Percentiles rank a stretch among this genome's conserved stretches.
Evolutionary conservation across 345 rosid genomes (phyloP).

Genomic region (Ceriops tagal): DNA sequence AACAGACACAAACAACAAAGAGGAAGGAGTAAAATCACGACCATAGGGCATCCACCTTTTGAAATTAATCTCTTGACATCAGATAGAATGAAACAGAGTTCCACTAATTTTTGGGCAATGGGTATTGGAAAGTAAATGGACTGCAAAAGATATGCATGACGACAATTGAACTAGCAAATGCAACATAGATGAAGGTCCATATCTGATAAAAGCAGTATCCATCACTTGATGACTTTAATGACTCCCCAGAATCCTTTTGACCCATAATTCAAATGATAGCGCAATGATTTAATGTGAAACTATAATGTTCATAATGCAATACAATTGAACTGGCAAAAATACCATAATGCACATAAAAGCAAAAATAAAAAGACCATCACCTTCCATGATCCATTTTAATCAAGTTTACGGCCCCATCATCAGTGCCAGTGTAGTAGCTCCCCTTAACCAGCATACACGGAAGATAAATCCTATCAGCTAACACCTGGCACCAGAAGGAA

Average conservation of each 20-base stretch:
- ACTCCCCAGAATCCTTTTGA: background rate
- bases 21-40: conserved; percentile 2
- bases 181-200: background rate
- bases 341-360: background rate
- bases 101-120: background rate
- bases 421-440: conserved; percentile 95
- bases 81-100: conserved; percentile 1
- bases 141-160: background rate
- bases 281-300: background rate
- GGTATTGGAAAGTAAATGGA: background rate
- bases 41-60: background rate
- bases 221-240: background rate
- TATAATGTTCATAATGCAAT: background rate
- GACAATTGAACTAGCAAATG: conserved; percentile 4
- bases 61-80: background rate
- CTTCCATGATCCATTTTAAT: conserved; percentile 68
- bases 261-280: background rate
- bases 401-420: conserved; percentile 92
- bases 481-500: conserved; percentile 51
- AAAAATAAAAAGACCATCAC: conserved; percentile 30
- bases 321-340: background rate
- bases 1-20: background rate
- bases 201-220: conserved; percentile 2
- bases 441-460: conserved; percentile 95
- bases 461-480: conserved; percentile 82